Conservation (phyloP, 805 yeast species). For the Babjeviella inositovora region DNA sequence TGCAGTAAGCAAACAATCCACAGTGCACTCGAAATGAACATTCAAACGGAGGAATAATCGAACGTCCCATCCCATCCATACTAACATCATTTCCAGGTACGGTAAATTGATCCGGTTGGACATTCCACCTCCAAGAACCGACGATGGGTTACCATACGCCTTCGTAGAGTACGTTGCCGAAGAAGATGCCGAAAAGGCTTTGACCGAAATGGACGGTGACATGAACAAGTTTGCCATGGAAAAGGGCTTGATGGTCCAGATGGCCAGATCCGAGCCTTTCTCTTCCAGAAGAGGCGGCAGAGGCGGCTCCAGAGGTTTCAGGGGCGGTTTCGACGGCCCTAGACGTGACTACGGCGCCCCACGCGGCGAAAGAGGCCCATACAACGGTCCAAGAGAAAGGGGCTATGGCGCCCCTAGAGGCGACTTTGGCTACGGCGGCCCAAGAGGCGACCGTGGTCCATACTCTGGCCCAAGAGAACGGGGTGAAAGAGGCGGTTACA, state of each 20-base stretch:
- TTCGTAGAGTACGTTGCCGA: conserved; percentile 40
- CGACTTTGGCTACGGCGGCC: conserved; percentile 5
- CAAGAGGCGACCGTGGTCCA: conserved; percentile 5
- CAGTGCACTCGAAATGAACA: background rate
- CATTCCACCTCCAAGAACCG: conserved; percentile 45
- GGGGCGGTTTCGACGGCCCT: conserved; percentile 6
- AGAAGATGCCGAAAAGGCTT: conserved; percentile 38
- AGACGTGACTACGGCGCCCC: conserved; percentile 8
- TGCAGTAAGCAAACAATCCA: background rate
- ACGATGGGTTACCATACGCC: conserved; percentile 44
- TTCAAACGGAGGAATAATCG: conserved; percentile 2
- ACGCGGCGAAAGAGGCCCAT: conserved; percentile 4
- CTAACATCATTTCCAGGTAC: conserved; percentile 14
- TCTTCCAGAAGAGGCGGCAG: conserved; percentile 15
- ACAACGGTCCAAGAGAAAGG: conserved; percentile 7
- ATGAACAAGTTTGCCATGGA: conserved; percentile 16
- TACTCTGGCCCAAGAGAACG: conserved; percentile 5
- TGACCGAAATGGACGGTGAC: conserved; percentile 26
- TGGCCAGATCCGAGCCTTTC: conserved; percentile 40
- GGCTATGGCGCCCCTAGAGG: conserved; percentile 4
- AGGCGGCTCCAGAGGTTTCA: conserved; percentile 7
- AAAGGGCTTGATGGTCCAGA: conserved; percentile 28
- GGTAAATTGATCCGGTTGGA: conserved; percentile 44
- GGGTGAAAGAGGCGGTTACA: conserved; percentile 1
- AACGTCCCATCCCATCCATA: conserved; percentile 2